Percentiles rank a stretch among this genome's conserved stretches.
These are phyloP conservation scores for Hanseniaspora valbyensis DNA, from an alignment of 805 yeast species.

Conservation along the genomic window DNA sequence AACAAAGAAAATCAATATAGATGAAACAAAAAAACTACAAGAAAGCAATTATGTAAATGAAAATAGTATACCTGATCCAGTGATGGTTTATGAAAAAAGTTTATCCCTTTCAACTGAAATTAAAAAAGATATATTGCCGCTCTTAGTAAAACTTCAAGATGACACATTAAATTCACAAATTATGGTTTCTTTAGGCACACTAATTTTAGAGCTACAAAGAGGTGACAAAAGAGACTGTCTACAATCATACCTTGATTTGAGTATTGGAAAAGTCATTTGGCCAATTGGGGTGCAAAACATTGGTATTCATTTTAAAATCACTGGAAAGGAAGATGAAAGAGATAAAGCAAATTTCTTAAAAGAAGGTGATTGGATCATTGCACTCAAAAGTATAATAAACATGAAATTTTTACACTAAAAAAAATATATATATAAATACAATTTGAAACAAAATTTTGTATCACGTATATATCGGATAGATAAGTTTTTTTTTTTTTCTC, in stretches of 20 bases:
- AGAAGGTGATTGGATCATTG: constrained; percentile 69
- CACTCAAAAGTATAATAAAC: constrained; percentile 61
- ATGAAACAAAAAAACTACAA: neutral
- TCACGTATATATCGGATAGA: too few relatives aligned
- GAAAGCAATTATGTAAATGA: neutral
- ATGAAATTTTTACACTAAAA: constrained; percentile 22
- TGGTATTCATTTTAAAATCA: constrained; percentile 60
- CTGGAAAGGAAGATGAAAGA: constrained; percentile 22
- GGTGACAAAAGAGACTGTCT: constrained; percentile 41
- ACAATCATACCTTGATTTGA: constrained; percentile 59
- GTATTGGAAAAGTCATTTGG: constrained; percentile 86
- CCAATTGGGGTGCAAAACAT: constrained; percentile 76
- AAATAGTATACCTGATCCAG: neutral
- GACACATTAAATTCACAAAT: constrained; percentile 31
- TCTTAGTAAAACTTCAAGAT: constrained; percentile 44
- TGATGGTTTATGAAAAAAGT: constrained; percentile 20
- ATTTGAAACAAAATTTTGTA: too few relatives aligned
- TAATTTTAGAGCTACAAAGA: constrained; percentile 48
- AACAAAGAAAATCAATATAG: neutral
- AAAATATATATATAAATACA: too few relatives aligned
- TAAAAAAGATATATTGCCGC: constrained; percentile 39
- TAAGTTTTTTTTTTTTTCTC: too few relatives aligned
- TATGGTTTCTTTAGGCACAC: constrained; percentile 47
- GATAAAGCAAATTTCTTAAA: constrained; percentile 60
- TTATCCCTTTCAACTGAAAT: constrained; percentile 31